A percentile compares a stretch with the other conserved stretches of the same genome.
Evolutionary conservation across 805 yeast species (phyloP).

Genomic region (Danielia reshetovae): DNA sequence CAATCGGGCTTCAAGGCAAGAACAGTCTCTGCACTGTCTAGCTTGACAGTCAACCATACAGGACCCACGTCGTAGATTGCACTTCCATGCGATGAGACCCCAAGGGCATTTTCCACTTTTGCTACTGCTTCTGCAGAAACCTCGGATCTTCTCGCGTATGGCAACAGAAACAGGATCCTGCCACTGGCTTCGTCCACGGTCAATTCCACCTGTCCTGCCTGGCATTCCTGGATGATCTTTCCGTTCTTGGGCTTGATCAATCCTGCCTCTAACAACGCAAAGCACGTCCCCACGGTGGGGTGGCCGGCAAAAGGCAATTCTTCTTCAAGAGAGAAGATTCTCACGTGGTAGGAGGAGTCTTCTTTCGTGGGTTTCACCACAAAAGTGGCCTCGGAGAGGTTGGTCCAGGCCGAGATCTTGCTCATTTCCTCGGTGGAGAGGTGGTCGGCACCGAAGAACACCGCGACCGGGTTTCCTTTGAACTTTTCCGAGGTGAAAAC

Average conservation of each 20-base stretch:
- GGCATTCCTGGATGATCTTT: constrained; percentile 41
- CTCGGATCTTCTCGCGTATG: constrained; percentile 12
- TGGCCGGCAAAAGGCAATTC: constrained; percentile 66
- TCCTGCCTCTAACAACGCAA: constrained; percentile 41
- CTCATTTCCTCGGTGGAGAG: constrained; percentile 41
- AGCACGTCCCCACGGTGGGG: constrained; percentile 54
- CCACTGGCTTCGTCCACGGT: constrained; percentile 13
- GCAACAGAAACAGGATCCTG: constrained; percentile 26
- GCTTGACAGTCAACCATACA: constrained; percentile 38
- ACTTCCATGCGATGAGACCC: constrained; percentile 18
- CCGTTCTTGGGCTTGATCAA: constrained; percentile 23
- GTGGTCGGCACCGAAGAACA: constrained; percentile 38
- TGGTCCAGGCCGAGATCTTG: constrained; percentile 54
- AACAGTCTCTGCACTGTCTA: constrained; percentile 29
- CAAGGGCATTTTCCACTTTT: constrained; percentile 7
- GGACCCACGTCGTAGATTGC: constrained; percentile 43
- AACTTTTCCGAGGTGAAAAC: constrained; percentile 37
- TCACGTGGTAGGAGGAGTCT: constrained; percentile 43
- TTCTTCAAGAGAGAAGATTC: constrained; percentile 44
- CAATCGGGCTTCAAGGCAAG: constrained; percentile 29
- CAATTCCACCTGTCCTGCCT: constrained; percentile 39
- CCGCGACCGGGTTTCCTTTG: constrained; percentile 57
- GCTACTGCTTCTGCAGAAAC: constrained; percentile 7
- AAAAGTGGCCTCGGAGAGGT: constrained; percentile 57
- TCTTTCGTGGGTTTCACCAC: constrained; percentile 36